phyloP scores from a whole-genome alignment of 495 filamentous ascomycete genomes.

The Astrothelium macrocarpum region DNA sequence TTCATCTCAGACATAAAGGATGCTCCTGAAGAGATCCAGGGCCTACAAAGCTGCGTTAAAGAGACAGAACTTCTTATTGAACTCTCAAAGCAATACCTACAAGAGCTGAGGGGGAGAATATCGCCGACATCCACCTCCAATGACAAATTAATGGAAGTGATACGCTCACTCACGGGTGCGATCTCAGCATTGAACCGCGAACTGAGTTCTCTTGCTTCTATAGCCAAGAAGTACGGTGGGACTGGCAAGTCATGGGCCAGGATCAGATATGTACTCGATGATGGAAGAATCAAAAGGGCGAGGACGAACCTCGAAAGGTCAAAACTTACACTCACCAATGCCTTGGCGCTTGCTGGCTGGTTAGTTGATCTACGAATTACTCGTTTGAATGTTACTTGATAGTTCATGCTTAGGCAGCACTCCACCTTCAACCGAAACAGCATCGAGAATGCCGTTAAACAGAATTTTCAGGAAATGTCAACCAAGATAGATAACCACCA shows the following conservation, averaged over 20 bases:
- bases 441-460: not conserved
- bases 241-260: not conserved
- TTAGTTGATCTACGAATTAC: not conserved
- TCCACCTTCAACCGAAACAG: not conserved
- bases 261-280: not conserved
- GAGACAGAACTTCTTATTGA: not conserved
- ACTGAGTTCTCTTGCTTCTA: not conserved
- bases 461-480: not conserved
- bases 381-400: not conserved
- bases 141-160: not conserved
- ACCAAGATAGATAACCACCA: not conserved
- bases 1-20: not conserved
- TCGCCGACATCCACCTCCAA: not conserved
- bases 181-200: not conserved
- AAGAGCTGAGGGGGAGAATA: not conserved
- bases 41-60: not conserved
- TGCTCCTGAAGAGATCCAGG: not conserved
- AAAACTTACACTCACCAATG: not conserved
- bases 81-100: not conserved
- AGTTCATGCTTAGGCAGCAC: not conserved
- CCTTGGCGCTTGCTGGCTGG: not conserved
- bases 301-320: not conserved
- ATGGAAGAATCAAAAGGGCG: not conserved
- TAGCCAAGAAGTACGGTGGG: not conserved
- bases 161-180: not conserved